Percentiles rank a stretch among this genome's conserved stretches.
These are phyloP conservation scores for Polysphondylium violaceum DNA, from an alignment of 78 protist genomes.

Conservation along the genomic window DNA sequence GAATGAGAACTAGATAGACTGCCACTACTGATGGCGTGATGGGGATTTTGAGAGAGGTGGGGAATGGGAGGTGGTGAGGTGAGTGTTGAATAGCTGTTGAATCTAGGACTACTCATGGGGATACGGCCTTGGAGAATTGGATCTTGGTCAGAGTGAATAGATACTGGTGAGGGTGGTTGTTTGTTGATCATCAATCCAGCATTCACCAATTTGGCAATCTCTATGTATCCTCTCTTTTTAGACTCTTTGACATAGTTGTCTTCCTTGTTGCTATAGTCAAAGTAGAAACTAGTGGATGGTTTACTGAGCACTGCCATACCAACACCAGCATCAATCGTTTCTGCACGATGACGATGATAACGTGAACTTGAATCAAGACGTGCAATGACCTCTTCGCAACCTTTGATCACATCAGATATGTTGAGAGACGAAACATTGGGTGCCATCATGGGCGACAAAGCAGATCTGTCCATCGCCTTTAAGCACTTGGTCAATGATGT, in stretches of 20 bases:
- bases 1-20: neutral
- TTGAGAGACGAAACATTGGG: constrained; percentile 12
- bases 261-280: neutral
- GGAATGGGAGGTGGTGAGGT: neutral
- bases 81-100: neutral
- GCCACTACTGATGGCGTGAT: neutral
- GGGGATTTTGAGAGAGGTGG: neutral
- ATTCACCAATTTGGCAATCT: constrained; percentile 12
- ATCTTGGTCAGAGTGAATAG: too few relatives aligned
- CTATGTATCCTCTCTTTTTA: constrained; percentile 2
- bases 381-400: constrained; percentile 46
- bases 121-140: constrained; percentile 10
- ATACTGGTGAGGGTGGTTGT: too few relatives aligned
- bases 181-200: constrained; percentile 1
- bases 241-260: neutral
- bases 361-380: constrained; percentile 9
- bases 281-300: neutral
- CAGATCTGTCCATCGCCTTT: constrained; percentile 70
- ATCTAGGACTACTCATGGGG: constrained; percentile 24
- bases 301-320: neutral
- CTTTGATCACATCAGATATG: constrained; percentile 46
- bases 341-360: constrained; percentile 26
- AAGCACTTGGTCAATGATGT: constrained; percentile 23
- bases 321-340: constrained; percentile 11
- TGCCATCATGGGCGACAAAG: constrained; percentile 37